A percentile compares a stretch with the other conserved stretches of the same genome.
Conservation (phyloP, 2,329 filamentous ascomycete genomes). For the Monosporascus sp. region DNA sequence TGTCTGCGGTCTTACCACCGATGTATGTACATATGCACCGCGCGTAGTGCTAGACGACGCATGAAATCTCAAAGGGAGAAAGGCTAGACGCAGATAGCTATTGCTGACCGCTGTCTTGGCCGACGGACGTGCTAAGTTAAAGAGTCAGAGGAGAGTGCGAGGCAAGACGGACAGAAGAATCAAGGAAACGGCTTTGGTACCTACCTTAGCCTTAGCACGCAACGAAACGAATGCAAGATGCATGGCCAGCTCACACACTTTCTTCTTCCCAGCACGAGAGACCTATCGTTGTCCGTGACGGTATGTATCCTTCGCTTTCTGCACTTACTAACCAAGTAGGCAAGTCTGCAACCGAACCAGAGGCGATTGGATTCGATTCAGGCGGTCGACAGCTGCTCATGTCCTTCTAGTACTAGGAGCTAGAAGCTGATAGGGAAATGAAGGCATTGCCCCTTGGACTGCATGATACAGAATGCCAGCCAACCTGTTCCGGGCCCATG, state of each 20-base stretch:
- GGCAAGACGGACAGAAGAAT: slow-evolving; percentile 14
- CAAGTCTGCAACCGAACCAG: background rate
- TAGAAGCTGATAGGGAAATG: background rate
- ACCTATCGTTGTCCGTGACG: background rate
- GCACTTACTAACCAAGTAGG: background rate
- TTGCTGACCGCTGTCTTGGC: slow-evolving; percentile 15
- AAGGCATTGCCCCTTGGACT: background rate
- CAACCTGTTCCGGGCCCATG: background rate
- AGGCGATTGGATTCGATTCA: background rate
- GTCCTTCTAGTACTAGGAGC: background rate
- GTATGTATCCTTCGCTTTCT: background rate
- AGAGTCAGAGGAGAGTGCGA: background rate
- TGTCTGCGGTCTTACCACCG: too few species aligned
- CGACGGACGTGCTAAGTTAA: slow-evolving; percentile 3
- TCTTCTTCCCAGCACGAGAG: background rate
- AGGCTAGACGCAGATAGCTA: slow-evolving; percentile 4
- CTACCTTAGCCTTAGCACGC: background rate
- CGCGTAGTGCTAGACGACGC: too few species aligned
- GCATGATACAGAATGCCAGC: background rate
- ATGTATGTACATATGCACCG: too few species aligned
- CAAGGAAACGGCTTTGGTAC: slow-evolving; percentile 11
- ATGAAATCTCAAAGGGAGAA: too few species aligned
- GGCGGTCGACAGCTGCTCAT: background rate
- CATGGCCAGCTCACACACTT: slow-evolving; percentile 2
- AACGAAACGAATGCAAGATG: background rate